A percentile compares a stretch with the other conserved stretches of the same genome.
Conservation (phyloP, 306 rosid species). For the Morella rubra region DNA sequence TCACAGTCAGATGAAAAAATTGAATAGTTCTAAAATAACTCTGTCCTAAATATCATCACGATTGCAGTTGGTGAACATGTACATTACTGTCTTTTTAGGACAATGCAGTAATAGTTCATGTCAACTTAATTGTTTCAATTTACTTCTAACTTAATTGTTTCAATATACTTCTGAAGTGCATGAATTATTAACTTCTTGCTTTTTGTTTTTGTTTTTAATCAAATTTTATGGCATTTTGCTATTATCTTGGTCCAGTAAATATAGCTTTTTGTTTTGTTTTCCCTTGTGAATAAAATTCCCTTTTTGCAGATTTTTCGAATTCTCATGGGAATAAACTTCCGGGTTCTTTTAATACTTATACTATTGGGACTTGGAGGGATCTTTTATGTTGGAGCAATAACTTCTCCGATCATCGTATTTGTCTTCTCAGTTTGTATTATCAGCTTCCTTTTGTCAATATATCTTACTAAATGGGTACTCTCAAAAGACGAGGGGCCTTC, state of each 20-base stretch:
- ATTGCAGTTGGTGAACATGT: not conserved
- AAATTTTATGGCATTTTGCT: not conserved
- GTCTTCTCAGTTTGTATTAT: slow-evolving; percentile 85
- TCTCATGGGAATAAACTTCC: slow-evolving; percentile 67
- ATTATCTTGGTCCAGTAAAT: slow-evolving; percentile 1
- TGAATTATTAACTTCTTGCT: not conserved
- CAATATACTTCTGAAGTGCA: not conserved
- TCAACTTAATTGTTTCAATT: not conserved
- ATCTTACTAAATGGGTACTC: slow-evolving; percentile 93
- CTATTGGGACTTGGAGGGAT: slow-evolving; percentile 67
- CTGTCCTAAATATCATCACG: not conserved
- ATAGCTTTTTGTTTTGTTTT: not conserved
- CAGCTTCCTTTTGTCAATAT: slow-evolving; percentile 77
- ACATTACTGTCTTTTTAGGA: not conserved
- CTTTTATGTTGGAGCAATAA: slow-evolving; percentile 85
- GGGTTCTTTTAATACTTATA: slow-evolving; percentile 62
- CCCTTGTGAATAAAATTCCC: slow-evolving; percentile 10
- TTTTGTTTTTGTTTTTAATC: not conserved
- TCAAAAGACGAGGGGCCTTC: slow-evolving; percentile 98
- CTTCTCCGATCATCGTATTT: slow-evolving; percentile 85
- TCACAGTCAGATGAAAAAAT: not conserved
- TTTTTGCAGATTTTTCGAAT: slow-evolving; percentile 79
- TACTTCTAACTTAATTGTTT: not conserved
- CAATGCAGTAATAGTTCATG: not conserved
- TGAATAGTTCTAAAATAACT: not conserved